Evolutionary conservation across 2,329 filamentous ascomycete genomes (phyloP), one percentile per base, ranked within the genome.

Genomic region (Hymenotorrendiella dingleyae): DNA sequence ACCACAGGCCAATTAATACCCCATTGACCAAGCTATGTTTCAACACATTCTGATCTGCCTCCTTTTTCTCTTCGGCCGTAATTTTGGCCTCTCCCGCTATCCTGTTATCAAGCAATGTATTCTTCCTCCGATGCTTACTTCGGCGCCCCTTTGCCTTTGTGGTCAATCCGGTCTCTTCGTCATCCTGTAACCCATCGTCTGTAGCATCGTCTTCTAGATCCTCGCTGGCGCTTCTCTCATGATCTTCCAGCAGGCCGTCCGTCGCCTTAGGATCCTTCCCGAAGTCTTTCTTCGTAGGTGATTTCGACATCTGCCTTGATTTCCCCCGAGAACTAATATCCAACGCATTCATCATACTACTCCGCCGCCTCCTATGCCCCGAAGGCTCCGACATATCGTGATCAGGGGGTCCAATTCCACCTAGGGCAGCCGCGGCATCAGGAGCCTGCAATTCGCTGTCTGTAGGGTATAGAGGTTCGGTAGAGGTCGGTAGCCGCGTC

Each of bases 151-250:
- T 78, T 56, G 91, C 85, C 57, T 80, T 76, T 47, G 76, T 74
- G 27, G 87, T 94, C 54, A 96, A 70, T 1, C 89, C 90, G 2
- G 86, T 86, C 71, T 96, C 90, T 67, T 94, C 90, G 60, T 96
- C 90, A 55, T 91, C 86, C 47, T 86, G 79, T 21, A 86, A 63
- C 35, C 84, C 85, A 53, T 87, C 84, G 21, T 80, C 81, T 41
- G 78, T 73, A 52, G 78, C 66, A 49, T 72, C 65, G 54, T 73
- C 71, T 59, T 81, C 76, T 55, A 77, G 70, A 53, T 80, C 77
- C 40, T 72, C 70, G 50, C 67, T 61, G 2, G 52, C 54, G 26
- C 48, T 57, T 24, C 40, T 50, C 10, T 27, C 23, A 17, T 46
- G 39, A 17, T 60, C 57, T 8, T 60, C 60, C 34, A 58, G 54